Base-by-base conservation (phyloP, 768 basidiomycete genomes). In the Dioszegia aurantiaca region DNA sequence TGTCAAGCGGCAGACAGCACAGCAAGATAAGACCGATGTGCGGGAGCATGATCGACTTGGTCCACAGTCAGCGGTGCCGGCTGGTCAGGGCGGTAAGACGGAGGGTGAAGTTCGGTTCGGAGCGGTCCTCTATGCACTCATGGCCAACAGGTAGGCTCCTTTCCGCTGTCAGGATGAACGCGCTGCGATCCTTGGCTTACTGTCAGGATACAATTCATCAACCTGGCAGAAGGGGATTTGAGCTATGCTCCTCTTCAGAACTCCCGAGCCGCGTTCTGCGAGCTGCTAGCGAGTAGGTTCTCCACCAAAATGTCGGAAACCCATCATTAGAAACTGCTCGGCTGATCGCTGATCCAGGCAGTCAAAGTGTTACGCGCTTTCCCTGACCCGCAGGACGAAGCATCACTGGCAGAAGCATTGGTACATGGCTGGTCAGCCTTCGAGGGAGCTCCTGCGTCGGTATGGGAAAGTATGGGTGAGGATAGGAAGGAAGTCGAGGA, bases 351-450 rank as follows among this genome's bases (percentile, higher is more conserved):
- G 36, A 55, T 26, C n/a, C 46, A 45, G 5, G 9, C 43, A 73
- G 75, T 90, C 80, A 95, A 95, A 69, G 82, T 93, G 23, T 80
- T 92, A 11, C 83, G 82, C 21, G 81, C 82, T 30, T 92, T 88
- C 68, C 85, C 88, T 0, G 58, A 67, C 41, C 82, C 82, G 4
- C 83, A 85, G 65, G 64, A 70, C 39, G 83, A 87, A 69, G 82
- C 91, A n/a, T 84, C 87, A 56, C 81, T 92, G 19, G 83, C 87
- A 26, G 85, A 87, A 9, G 87, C 88, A 26, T 77, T 97, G 49
- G 91, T 88, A 0, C 86, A 85, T 0, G 83, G 82, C 56, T 95
- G 89, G 87, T 88, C 86, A 72, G 88, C 91, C 1, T 82, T 94
- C 51, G 82, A 87, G 17, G 83, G 86, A 23, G 83, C 88, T 24